phyloP scores from a whole-genome alignment of 2,329 filamentous ascomycete genomes.

The Calonectria leucothoes region DNA sequence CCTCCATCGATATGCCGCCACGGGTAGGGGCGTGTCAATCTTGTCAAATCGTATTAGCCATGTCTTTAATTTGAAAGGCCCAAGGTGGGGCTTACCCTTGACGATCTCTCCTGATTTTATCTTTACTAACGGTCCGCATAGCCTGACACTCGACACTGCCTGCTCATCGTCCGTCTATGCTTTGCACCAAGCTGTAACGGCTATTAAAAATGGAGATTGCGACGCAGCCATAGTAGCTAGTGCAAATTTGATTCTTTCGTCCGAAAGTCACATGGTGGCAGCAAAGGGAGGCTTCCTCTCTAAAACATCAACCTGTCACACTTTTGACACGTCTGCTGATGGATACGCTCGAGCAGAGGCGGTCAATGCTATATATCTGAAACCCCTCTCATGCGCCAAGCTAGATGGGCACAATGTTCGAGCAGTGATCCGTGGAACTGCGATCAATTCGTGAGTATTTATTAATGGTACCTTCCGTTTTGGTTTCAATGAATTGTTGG shows the following conservation, averaged over 20 bases:
- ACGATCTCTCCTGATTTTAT: background rate
- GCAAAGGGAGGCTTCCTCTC: slow-evolving; percentile 34
- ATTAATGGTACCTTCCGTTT: background rate
- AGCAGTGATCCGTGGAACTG: slow-evolving; percentile 36
- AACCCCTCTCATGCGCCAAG: slow-evolving; percentile 44
- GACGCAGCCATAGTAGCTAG: slow-evolving; percentile 49
- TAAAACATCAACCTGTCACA: slow-evolving; percentile 40
- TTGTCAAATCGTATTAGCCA: slow-evolving; percentile 47
- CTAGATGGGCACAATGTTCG: slow-evolving; percentile 37
- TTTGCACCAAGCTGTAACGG: slow-evolving; percentile 31
- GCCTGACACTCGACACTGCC: slow-evolving; percentile 41
- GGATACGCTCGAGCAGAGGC: slow-evolving; percentile 50
- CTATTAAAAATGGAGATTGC: slow-evolving; percentile 46
- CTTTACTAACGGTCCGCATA: slow-evolving; percentile 20
- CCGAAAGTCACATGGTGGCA: slow-evolving; percentile 32
- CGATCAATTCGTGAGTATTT: slow-evolving; percentile 21
- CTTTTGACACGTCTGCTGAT: slow-evolving; percentile 48
- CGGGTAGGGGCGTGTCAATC: background rate
- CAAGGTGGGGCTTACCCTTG: slow-evolving; percentile 32
- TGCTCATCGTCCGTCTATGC: slow-evolving; percentile 50
- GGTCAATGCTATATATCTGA: slow-evolving; percentile 45
- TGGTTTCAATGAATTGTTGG: background rate
- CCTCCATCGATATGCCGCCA: background rate
- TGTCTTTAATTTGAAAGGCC: slow-evolving; percentile 50
- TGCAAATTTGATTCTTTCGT: slow-evolving; percentile 47